phyloP scores from a whole-genome alignment of 306 rosid species.

The Abrus pulchellus region DNA sequence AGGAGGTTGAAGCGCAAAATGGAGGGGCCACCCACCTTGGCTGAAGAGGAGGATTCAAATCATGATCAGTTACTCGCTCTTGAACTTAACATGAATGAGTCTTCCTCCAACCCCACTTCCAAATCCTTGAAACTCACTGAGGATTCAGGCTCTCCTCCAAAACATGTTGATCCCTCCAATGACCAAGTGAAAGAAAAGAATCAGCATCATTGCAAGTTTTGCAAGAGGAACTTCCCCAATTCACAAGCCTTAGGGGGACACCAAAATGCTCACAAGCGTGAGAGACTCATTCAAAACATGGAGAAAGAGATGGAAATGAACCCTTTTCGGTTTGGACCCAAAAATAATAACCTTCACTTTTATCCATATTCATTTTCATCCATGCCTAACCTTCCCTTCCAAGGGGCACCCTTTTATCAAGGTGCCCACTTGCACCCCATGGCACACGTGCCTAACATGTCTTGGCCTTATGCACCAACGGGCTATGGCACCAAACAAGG shows the following conservation, averaged over 20 bases:
- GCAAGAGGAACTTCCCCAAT: constrained; percentile 48
- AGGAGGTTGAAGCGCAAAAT: constrained; percentile 13
- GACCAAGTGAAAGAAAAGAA: background rate
- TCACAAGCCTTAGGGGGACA: constrained; percentile 85
- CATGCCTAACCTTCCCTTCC: background rate
- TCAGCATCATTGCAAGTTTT: background rate
- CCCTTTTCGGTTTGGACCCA: no score
- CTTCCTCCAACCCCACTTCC: background rate
- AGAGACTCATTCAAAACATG: constrained; percentile 47
- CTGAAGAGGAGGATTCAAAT: no score
- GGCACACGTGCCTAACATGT: background rate
- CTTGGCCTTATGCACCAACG: background rate
- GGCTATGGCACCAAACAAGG: background rate
- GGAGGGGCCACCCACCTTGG: background rate
- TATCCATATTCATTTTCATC: background rate
- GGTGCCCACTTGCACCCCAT: background rate
- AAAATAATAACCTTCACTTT: background rate
- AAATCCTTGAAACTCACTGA: background rate
- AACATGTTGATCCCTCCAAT: background rate
- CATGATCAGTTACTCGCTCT: no score
- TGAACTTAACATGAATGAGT: background rate
- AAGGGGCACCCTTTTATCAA: background rate
- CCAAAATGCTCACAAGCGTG: constrained; percentile 78
- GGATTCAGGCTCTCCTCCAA: background rate
- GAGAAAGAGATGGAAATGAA: background rate